phyloP scores from a whole-genome alignment of 202 grass and related monocot species.

The Digitaria exilis region DNA sequence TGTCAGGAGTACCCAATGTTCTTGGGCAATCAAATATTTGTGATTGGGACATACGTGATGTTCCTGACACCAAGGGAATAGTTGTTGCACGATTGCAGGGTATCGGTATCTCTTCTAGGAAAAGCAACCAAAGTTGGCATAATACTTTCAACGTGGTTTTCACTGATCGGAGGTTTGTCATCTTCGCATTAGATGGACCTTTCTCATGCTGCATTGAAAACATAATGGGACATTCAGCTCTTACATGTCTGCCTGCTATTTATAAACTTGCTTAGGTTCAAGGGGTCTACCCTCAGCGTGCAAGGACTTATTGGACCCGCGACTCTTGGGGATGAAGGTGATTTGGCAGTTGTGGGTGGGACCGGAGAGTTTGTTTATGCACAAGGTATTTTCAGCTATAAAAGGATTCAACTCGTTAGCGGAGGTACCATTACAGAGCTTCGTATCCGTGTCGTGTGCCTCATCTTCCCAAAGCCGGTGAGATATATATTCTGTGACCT shows the following conservation, averaged over 20 bases:
- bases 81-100: not conserved
- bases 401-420: not conserved
- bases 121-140: not conserved
- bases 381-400: not conserved
- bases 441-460: not conserved
- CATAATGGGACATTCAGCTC: no score
- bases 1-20: no score
- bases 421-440: not conserved
- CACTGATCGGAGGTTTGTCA: not conserved
- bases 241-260: no score
- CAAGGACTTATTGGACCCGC: not conserved
- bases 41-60: not conserved
- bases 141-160: not conserved
- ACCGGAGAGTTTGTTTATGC: not conserved
- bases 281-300: not conserved
- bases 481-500: not conserved
- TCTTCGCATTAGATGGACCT: not conserved
- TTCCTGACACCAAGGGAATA: not conserved
- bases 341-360: not conserved
- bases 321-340: not conserved
- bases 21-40: no score
- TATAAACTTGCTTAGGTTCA: not conserved
- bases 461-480: not conserved
- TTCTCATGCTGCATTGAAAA: no score
- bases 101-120: not conserved